Evolutionary conservation across 345 rosid species (phyloP), one percentile per base, ranked within the genome.

Genomic region (Populus davidiana): DNA sequence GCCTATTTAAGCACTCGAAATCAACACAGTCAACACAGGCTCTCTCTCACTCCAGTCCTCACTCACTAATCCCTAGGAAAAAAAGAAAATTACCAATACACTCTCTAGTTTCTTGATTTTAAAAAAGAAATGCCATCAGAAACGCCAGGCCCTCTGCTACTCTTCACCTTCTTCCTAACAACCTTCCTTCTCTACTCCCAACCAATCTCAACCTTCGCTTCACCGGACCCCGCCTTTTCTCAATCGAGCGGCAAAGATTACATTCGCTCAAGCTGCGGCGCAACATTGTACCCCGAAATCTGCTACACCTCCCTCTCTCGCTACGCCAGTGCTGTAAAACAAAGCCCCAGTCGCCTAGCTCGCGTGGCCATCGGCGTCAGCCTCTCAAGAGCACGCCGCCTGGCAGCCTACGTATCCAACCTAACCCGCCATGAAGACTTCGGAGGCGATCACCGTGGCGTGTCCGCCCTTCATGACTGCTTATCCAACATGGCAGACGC

Each of bases 391-490:
- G 92, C 91, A 69, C 88, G 86, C 63, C 77, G 52, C 78, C 71
- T 86, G 80, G 87, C 90, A 4, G 47, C 69, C 35, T 89, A 81
- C 86, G 81, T 94, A 33, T 81, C 91, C n/a, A 87, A 86, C 82
- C 84, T 90, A 82, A 78, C 96, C 62, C 90, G 94, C 59, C 72
- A 87, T 5, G 90, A 92, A 36, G 81, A 87, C 82, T 90, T 84
- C 85, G 88, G 84, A 59, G 72, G 88, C 76, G 90, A 83, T 85
- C 80, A 61, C 61, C 82, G 91, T 25, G 82, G 89, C 5, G 74
- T 89, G 2, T 71, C 94, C 27, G 97, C 98, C 29, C 82, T 94
- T 77, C 97, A 78, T 79, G 98, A 94, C 88, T 94, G 98, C 85
- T 85, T 86, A 82, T 85, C 89, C 62, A 94, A 93, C 90, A 81